Evolutionary conservation across 73 alveolate species (phyloP).

Genomic region (Tetrahymena elliotti): DNA sequence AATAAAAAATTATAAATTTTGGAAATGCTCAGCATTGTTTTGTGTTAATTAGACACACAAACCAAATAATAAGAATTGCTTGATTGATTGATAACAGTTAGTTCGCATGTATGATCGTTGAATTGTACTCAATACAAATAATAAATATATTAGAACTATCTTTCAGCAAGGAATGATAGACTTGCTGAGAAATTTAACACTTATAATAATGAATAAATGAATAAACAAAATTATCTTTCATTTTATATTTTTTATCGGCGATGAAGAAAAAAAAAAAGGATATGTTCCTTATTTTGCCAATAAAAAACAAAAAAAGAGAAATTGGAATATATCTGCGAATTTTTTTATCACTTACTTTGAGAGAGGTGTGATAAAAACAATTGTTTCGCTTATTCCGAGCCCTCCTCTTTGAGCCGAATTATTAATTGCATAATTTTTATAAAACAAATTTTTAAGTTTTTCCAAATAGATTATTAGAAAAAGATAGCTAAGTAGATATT

Average conservation of each 20-base stretch:
- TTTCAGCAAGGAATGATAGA: neutral
- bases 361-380: neutral
- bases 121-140: neutral
- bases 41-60: neutral
- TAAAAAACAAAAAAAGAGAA: neutral
- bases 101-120: neutral
- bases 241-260: neutral
- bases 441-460: neutral
- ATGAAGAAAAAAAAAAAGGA: neutral
- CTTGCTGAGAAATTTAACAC: neutral
- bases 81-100: neutral
- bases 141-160: neutral
- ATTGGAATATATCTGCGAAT: neutral
- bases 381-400: slow-evolving; percentile 2
- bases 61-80: neutral
- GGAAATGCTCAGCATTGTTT: neutral
- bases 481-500: neutral
- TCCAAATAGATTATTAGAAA: neutral
- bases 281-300: neutral
- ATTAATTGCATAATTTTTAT: neutral
- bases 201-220: too few species aligned
- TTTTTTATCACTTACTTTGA: neutral
- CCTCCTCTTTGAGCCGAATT: slow-evolving; percentile 3
- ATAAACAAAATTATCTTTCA: neutral
- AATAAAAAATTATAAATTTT: too few species aligned